Conservation (phyloP, 164 flowering plant genomes). For the Malania oleifera region DNA sequence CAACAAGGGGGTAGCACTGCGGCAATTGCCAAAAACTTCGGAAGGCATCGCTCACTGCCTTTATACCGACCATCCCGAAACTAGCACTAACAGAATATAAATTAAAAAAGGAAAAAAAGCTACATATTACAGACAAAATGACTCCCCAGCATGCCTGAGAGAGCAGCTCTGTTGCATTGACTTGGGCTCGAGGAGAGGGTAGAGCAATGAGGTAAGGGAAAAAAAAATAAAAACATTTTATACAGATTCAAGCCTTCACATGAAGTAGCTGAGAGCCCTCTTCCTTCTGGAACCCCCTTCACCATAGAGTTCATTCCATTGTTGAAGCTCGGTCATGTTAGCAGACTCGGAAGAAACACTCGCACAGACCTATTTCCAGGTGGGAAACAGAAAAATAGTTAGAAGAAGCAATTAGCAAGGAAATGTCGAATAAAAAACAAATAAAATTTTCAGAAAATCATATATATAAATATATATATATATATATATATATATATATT, state of each 20-base stretch:
- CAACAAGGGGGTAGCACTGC: constrained; percentile 11
- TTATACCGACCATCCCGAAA: constrained; percentile 17
- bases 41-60: constrained; percentile 15
- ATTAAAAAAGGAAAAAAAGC: background rate
- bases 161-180: constrained; percentile 9
- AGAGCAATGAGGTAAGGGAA: background rate
- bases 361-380: constrained; percentile 65
- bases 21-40: constrained; percentile 10
- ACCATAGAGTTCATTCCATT: constrained; percentile 91
- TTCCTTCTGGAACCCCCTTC: constrained; percentile 91
- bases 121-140: constrained; percentile 26
- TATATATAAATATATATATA: background rate
- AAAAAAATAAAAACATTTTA: constrained; percentile 10
- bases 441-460: background rate
- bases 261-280: constrained; percentile 80
- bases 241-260: constrained; percentile 43
- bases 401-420: too few relatives aligned
- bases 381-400: background rate
- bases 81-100: constrained; percentile 1
- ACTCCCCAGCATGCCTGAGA: constrained; percentile 1
- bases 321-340: constrained; percentile 79
- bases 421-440: background rate
- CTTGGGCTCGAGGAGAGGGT: background rate
- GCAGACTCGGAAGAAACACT: constrained; percentile 92
- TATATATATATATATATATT: background rate